Base-by-base conservation (phyloP, 129 eudicot genomes). In the Oenanthe sinensis region DNA sequence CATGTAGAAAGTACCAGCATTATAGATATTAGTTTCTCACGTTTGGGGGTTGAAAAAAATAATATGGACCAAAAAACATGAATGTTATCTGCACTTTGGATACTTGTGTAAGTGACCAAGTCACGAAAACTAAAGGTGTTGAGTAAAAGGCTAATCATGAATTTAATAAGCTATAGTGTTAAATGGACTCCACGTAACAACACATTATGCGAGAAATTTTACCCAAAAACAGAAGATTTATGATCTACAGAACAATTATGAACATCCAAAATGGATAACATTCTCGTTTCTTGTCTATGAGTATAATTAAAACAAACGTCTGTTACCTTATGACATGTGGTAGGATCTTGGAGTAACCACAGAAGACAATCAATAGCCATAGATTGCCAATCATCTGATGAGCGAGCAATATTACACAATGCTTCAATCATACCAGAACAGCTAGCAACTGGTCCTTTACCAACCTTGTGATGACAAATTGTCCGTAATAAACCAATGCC, bases 281-380 rank as follows among this genome's bases (percentile, higher is more conserved):
- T 44, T 52, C 76, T 3, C 2, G 55, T 69, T 24, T 52, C 62
- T 52, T 24, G 68, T 60, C 33, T 60, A 0, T 1, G 33, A 60
- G 54, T 49, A 13, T 8, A 44, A 0, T 7, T 22, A 8, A 69
- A 49, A 33, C 76, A 22, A 62, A 52, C n/a, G 70, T 79, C 47
- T 50, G 83, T 77, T 84, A 95, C 98, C 98, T 95, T 95, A 81
- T 90, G 98, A 81, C 85, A 85, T 65, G 97, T 91, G 79, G 87
- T 91, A 12, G 97, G 92, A 62, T 95, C 98, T 77, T 95, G 98
- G 20, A 95, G 96, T 89, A 95, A 79, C 98, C 97, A 91, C 44
- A 95, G 83, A 83, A 95, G 97, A 85, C 98, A 95, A 80, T 95
- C 98, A 62, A 95, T 90, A 44, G 98, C 98, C 98, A 95, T 95